Conservation (phyloP, 2,329 filamentous ascomycete genomes). For the Aureobasidium zeae region DNA sequence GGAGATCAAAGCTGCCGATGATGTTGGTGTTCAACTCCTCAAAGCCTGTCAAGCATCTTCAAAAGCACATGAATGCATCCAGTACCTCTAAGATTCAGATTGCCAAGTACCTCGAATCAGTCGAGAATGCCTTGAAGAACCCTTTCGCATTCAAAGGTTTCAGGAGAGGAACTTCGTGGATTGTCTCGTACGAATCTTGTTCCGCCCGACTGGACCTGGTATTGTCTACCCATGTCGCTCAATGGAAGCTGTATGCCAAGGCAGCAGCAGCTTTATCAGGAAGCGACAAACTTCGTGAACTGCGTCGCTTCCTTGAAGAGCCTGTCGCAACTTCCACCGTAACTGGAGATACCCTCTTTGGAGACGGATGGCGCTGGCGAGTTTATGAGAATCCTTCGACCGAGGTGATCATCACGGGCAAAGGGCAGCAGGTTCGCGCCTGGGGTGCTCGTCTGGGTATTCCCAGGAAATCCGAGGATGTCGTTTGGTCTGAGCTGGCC, state of each 20-base stretch:
- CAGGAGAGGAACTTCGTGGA: constrained; percentile 31
- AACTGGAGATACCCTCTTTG: constrained; percentile 26
- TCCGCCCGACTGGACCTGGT: constrained; percentile 33
- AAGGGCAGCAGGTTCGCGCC: constrained; percentile 23
- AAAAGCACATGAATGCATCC: background rate
- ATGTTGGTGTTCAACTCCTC: constrained; percentile 2
- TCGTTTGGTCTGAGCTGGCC: constrained; percentile 36
- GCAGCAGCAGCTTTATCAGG: constrained; percentile 19
- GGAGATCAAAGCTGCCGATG: constrained; percentile 38
- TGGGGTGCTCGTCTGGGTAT: constrained; percentile 32
- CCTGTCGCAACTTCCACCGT: constrained; percentile 23
- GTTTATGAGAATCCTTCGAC: constrained; percentile 25
- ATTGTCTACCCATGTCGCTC: constrained; percentile 15
- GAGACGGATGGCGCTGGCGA: constrained; percentile 35
- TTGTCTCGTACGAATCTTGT: constrained; percentile 32
- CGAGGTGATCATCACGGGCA: constrained; percentile 21
- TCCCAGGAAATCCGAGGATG: constrained; percentile 32
- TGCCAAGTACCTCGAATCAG: constrained; percentile 28
- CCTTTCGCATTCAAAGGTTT: constrained; percentile 30
- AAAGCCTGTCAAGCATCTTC: background rate
- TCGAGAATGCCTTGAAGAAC: constrained; percentile 27
- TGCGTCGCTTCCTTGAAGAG: constrained; percentile 21
- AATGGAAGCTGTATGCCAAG: constrained; percentile 27
- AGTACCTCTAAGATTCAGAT: background rate
- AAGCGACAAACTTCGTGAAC: constrained; percentile 14